Conservation (phyloP, 192 early-diverging fungal genomes). For the Backusella parvicylindrica region DNA sequence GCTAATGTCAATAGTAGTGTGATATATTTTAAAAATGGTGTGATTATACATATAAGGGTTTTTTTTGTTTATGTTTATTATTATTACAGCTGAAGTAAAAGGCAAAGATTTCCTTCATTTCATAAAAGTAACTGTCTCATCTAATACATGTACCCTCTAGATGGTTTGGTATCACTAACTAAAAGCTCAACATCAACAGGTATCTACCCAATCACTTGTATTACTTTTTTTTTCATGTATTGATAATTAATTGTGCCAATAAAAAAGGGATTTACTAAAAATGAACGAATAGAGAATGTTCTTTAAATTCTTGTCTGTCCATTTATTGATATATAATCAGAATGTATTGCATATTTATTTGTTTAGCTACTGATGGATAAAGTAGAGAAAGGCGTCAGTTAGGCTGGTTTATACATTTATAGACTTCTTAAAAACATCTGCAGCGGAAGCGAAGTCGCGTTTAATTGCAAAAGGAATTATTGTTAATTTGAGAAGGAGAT, state of each 20-base stretch:
- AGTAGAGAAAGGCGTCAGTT: not conserved
- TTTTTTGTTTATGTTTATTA: too few species aligned
- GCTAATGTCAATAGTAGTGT: not conserved
- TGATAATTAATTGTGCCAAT: not conserved
- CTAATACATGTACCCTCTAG: not conserved
- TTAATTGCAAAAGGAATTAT: not conserved
- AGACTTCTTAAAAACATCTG: not conserved
- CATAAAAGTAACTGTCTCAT: not conserved
- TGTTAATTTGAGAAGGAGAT: not conserved
- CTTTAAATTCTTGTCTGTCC: not conserved
- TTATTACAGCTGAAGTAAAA: not conserved
- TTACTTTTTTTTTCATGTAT: not conserved
- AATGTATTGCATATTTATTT: not conserved
- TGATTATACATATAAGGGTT: not conserved
- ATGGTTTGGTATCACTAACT: not conserved
- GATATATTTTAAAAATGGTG: not conserved
- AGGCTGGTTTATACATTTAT: not conserved
- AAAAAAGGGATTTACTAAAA: not conserved
- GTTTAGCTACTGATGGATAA: not conserved
- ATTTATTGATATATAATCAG: not conserved
- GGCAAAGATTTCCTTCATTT: too few species aligned
- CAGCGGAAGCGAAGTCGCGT: not conserved
- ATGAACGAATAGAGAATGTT: not conserved
- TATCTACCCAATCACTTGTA: not conserved
- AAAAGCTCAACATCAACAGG: not conserved